Evolutionary conservation across 164 flowering plant genomes (phyloP).

Genomic region (Sedum album): DNA sequence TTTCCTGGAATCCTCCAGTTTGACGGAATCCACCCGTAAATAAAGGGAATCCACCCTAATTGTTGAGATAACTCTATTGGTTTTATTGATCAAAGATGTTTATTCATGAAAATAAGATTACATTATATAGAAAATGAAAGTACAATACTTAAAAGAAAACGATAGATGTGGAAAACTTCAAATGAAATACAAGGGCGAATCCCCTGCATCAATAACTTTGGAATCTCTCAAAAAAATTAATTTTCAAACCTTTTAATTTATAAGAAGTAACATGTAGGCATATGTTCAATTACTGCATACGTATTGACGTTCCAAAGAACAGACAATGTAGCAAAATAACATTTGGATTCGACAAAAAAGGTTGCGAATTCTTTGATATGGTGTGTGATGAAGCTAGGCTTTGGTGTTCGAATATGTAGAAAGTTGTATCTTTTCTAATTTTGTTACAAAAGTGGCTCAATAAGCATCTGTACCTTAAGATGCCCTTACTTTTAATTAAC

Average conservation of each 20-base stretch:
- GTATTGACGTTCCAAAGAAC: conserved; percentile 2
- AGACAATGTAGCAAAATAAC: background rate
- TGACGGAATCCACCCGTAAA: no score
- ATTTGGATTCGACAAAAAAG: conserved; percentile 5
- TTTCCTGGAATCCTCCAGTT: no score
- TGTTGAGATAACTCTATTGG: no score
- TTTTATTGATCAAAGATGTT: no score
- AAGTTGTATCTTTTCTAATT: conserved; percentile 1
- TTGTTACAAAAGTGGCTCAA: background rate
- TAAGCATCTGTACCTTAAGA: conserved; percentile 1
- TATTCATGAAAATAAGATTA: no score
- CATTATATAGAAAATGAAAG: no score
- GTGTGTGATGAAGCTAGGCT: background rate
- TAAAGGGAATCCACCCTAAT: no score
- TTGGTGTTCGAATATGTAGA: background rate
- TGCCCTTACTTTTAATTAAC: background rate
- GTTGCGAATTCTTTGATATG: background rate
- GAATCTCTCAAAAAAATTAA: background rate
- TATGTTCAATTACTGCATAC: background rate
- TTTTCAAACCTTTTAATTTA: background rate
- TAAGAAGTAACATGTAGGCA: background rate
- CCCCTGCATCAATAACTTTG: background rate
- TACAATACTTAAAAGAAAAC: no score
- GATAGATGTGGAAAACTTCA: no score
- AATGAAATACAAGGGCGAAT: no score